Evolutionary conservation across 2,329 filamentous ascomycete genomes (phyloP), one percentile per base, ranked within the genome.

Genomic region (Colletotrichum siamense): DNA sequence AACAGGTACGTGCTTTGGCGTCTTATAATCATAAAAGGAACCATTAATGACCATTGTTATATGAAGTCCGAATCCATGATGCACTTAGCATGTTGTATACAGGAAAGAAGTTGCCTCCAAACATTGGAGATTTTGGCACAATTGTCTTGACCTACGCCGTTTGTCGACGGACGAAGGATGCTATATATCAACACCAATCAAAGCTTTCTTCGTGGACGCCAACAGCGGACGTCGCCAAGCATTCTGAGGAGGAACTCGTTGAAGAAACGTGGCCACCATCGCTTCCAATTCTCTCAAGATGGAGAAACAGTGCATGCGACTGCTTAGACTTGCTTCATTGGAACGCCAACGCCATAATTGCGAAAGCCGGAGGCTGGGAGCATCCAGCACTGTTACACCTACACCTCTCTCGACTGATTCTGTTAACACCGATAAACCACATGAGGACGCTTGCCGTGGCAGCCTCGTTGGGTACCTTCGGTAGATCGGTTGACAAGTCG

Each of bases 291-390:
- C 49, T 73, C 24, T 73, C 71, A 12, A 69, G 59, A 9, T 89
- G 88, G 87, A 82, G 86, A 16, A 88, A 88, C 59, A 84, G 85
- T 6, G 82, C 85, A 18, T 86, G 87, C 57, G 88, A 89, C 69
- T 87, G 84, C 57, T 77, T 92, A 4, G 91, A 92, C 73, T 86
- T 91, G 2, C 83, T 92, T 3, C 90, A 92, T 78, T 92, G 91
- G 90, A 85, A 87, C 22, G 90, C 90, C 4, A 91, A 91, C 77
- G 88, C 86, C 57, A 86, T 85, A 1, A 87, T 90, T 34, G 88
- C 88, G 6, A 86, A 86, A 65, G 82, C 86, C 2, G 84, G 85
- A 2, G 91, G 90, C 0, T 83, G 88, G 8, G 90, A 92, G 74
- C 89, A 91, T 73, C 86, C 89, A 4, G 90, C 88, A 2, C 85